A percentile compares a stretch with the other conserved stretches of the same genome.
These are phyloP conservation scores for Botryococcus braunii DNA, from an alignment of 163 green algal species.

Conservation along the genomic window DNA sequence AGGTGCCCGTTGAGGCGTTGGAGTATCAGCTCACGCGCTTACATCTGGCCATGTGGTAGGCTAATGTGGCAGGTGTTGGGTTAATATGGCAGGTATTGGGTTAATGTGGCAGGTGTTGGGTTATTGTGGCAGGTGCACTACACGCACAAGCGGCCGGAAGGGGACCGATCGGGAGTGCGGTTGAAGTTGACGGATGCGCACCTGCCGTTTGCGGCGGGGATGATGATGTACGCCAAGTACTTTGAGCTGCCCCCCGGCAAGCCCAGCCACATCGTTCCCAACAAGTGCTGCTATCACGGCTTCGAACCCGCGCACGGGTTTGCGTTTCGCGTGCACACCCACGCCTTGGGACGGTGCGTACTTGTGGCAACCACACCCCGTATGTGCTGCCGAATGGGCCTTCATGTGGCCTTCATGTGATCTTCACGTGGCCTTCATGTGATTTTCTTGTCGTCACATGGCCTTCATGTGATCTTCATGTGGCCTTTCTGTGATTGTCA, in stretches of 20 bases:
- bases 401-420: background rate
- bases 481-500: too few relatives aligned
- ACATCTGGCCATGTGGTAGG: too few relatives aligned
- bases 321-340: constrained; percentile 79
- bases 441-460: too few relatives aligned
- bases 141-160: constrained; percentile 21
- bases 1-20: too few relatives aligned
- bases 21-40: too few relatives aligned
- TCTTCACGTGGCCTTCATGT: too few relatives aligned
- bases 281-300: constrained; percentile 69
- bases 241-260: constrained; percentile 63
- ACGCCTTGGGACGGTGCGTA: constrained; percentile 54
- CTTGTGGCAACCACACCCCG: too few relatives aligned
- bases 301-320: constrained; percentile 65
- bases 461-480: too few relatives aligned
- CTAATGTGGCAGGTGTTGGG: too few relatives aligned
- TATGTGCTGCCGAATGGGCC: background rate
- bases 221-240: constrained; percentile 59
- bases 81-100: too few relatives aligned
- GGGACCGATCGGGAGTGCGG: constrained; percentile 32
- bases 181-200: constrained; percentile 21
- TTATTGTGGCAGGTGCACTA: constrained; percentile 41
- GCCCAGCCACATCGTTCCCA: constrained; percentile 41
- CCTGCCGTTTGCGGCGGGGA: constrained; percentile 37
- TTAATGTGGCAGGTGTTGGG: too few relatives aligned